Evolutionary conservation across 2,329 filamentous ascomycete genomes (phyloP).

Genomic region (Cercospora zeae-maydis): DNA sequence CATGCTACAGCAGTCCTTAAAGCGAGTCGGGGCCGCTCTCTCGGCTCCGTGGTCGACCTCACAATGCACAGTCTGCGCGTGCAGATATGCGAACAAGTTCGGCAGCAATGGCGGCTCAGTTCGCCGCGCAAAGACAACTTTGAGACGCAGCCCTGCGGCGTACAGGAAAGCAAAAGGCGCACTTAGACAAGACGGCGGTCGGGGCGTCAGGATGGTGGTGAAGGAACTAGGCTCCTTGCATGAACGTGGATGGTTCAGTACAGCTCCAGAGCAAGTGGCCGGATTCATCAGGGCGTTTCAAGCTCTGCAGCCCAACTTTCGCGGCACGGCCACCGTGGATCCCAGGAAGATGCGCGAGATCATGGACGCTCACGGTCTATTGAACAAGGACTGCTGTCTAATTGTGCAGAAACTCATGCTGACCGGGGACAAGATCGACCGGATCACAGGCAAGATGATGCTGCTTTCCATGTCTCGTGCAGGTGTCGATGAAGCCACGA

Average conservation of each 20-base stretch:
- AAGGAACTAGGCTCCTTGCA: background rate
- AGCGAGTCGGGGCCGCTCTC: slow-evolving; percentile 11
- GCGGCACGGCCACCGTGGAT: background rate
- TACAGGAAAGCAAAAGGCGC: background rate
- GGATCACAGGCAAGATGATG: slow-evolving; percentile 25
- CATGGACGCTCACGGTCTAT: slow-evolving; percentile 6
- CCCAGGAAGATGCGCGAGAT: slow-evolving; percentile 9
- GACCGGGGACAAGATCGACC: background rate
- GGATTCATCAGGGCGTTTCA: slow-evolving; percentile 15
- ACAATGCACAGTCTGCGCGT: slow-evolving; percentile 21
- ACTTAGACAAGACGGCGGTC: background rate
- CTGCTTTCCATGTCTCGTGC: slow-evolving; percentile 24
- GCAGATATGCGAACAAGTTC: slow-evolving; percentile 18
- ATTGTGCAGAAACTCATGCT: slow-evolving; percentile 14
- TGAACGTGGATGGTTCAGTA: slow-evolving; percentile 2
- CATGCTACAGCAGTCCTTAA: slow-evolving; percentile 23
- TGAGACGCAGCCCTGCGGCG: slow-evolving; percentile 17
- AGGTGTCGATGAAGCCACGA: slow-evolving; percentile 27
- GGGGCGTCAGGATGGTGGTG: background rate
- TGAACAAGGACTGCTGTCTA: slow-evolving; percentile 8
- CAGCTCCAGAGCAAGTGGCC: slow-evolving; percentile 8
- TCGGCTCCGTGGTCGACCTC: background rate
- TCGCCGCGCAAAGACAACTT: slow-evolving; percentile 5
- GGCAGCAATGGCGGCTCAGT: background rate
- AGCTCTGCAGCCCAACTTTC: background rate